A percentile compares a stretch with the other conserved stretches of the same genome.
Conservation (phyloP, 768 basidiomycete species). For the Cystofilobasidium ferigula region DNA sequence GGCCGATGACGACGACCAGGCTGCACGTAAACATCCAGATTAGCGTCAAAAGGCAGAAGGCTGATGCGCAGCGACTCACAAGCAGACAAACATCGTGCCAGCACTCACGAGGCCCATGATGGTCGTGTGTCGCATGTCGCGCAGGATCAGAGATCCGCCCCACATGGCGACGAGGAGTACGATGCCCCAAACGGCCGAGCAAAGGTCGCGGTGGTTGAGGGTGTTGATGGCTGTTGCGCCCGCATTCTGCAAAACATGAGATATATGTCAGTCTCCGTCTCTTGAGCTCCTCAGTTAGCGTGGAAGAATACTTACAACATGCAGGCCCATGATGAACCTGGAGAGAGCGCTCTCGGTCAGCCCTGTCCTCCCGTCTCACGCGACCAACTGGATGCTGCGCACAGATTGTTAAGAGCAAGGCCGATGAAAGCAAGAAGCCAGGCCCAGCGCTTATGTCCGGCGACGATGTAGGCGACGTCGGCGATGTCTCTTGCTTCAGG, state of each 20-base stretch:
- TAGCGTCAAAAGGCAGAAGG: not conserved
- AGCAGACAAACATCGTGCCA: slow-evolving; percentile 27
- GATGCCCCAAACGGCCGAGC: slow-evolving; percentile 28
- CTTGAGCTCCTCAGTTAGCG: no score
- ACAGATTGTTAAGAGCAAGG: slow-evolving; percentile 19
- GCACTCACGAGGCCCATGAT: slow-evolving; percentile 22
- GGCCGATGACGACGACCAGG: slow-evolving; percentile 31
- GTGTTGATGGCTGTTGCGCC: no score
- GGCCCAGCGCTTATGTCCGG: not conserved
- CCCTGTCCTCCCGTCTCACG: no score
- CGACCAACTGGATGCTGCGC: not conserved
- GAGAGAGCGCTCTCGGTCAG: no score
- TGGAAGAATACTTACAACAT: no score
- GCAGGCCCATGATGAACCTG: not conserved
- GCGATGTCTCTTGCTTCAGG: slow-evolving; percentile 27
- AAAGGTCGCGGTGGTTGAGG: slow-evolving; percentile 27
- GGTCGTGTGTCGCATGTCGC: slow-evolving; percentile 28
- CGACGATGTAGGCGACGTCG: slow-evolving; percentile 27
- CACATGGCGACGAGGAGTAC: slow-evolving; percentile 27
- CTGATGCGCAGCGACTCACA: not conserved
- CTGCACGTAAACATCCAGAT: not conserved
- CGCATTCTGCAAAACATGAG: no score
- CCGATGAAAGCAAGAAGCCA: slow-evolving; percentile 24
- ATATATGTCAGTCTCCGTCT: no score
- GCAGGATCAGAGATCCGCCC: slow-evolving; percentile 26